phyloP scores from a whole-genome alignment of 768 basidiomycete species.

The Trichaptum fuscoviolaceum region DNA sequence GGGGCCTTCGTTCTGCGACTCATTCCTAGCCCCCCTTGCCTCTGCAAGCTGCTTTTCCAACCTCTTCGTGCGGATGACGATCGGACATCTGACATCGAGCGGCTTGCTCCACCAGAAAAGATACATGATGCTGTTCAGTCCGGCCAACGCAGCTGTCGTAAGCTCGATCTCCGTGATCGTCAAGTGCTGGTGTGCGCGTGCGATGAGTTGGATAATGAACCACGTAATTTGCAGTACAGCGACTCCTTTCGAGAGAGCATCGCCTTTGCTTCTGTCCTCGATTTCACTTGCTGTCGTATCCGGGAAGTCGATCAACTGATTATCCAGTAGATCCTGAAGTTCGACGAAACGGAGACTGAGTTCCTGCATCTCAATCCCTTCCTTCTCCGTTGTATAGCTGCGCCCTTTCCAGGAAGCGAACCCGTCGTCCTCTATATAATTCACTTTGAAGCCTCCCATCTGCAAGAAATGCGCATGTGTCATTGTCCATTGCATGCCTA shows the following conservation, averaged over 20 bases:
- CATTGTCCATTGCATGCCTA: conserved; percentile 7
- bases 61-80: neutral
- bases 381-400: neutral
- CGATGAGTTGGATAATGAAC: conserved; percentile 28
- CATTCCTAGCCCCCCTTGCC: no score
- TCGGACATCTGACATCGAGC: conserved; percentile 23
- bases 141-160: conserved; percentile 29
- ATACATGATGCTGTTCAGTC: conserved; percentile 27
- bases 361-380: neutral
- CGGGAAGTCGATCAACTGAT: conserved; percentile 5
- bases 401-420: neutral
- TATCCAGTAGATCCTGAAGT: neutral
- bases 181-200: conserved; percentile 14
- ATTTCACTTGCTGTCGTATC: conserved; percentile 19
- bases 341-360: neutral
- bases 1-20: neutral
- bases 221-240: conserved; percentile 27
- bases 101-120: conserved; percentile 37
- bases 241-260: conserved; percentile 25
- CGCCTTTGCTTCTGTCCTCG: conserved; percentile 27
- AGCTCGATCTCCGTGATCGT: conserved; percentile 22
- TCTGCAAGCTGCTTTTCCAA: neutral
- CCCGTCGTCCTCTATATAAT: neutral
- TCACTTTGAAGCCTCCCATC: conserved; percentile 8
- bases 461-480: conserved; percentile 7